phyloP scores from a whole-genome alignment of 192 early-diverging fungal genomes.

The Hyaloraphidium curvatum region DNA sequence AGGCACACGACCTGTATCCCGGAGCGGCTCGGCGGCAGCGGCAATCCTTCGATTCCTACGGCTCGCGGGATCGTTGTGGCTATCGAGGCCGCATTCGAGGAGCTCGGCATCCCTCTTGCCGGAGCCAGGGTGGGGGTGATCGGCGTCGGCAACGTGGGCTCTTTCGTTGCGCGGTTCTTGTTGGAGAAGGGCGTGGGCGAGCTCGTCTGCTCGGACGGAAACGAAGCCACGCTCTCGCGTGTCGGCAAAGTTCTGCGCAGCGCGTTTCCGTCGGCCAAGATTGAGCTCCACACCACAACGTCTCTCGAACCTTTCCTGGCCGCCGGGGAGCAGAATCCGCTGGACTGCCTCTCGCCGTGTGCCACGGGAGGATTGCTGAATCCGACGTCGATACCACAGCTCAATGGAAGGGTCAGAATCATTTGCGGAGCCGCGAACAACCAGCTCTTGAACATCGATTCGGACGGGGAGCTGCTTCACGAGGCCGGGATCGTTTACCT shows the following conservation, averaged over 20 bases:
- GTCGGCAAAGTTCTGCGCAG: too few relatives aligned
- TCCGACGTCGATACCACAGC: constrained; percentile 15
- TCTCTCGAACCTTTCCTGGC: too few relatives aligned
- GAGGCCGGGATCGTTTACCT: constrained; percentile 19
- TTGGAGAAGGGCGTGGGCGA: constrained; percentile 10
- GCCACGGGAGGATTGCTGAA: constrained; percentile 21
- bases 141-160: constrained; percentile 15
- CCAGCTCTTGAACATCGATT: constrained; percentile 13
- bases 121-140: constrained; percentile 13
- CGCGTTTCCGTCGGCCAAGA: too few relatives aligned
- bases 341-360: constrained; percentile 22
- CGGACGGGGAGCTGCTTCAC: constrained; percentile 14
- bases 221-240: too few relatives aligned
- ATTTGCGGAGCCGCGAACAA: constrained; percentile 29
- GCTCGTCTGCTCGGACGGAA: too few relatives aligned
- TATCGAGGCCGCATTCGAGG: constrained; percentile 19
- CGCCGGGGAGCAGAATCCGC: too few relatives aligned
- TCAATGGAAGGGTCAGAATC: constrained; percentile 17
- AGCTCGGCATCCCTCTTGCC: constrained; percentile 10
- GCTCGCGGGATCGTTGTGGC: constrained; percentile 18
- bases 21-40: constrained; percentile 14
- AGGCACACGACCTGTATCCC: constrained; percentile 22
- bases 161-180: constrained; percentile 11
- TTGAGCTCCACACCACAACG: too few relatives aligned
- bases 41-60: constrained; percentile 19